Conservation (phyloP, 2,329 filamentous ascomycete species). For the Colletotrichum gigasporum region DNA sequence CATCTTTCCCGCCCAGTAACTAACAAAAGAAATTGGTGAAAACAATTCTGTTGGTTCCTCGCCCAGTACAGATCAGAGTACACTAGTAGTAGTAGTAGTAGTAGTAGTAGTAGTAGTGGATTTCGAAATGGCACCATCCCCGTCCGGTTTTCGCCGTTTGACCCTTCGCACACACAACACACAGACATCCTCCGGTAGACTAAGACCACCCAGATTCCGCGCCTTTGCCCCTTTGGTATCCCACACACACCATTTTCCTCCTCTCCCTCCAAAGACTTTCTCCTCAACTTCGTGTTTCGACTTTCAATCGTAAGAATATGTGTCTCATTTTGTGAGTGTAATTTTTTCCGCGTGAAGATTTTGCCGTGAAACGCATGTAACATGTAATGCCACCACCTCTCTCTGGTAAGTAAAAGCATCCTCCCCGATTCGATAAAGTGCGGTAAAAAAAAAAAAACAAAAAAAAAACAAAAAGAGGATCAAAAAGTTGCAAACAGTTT, state of each 20-base stretch:
- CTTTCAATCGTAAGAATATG: not conserved
- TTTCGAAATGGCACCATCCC: too few relatives aligned
- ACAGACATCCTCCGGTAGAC: not conserved
- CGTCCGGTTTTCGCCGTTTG: conserved; percentile 15
- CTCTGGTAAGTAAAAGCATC: conserved; percentile 9
- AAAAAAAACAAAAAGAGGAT: not conserved
- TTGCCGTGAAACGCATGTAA: too few relatives aligned
- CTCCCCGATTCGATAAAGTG: not conserved
- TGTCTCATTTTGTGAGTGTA: conserved; percentile 7
- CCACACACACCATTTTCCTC: not conserved
- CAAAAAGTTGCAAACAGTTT: conserved; percentile 13
- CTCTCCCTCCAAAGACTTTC: not conserved
- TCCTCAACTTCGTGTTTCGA: not conserved
- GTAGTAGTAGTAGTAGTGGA: too few relatives aligned
- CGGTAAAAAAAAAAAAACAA: not conserved
- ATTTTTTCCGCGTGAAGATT: conserved; percentile 6
- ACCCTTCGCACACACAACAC: too few relatives aligned
- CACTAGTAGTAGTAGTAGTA: too few relatives aligned
- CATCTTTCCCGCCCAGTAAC: too few relatives aligned
- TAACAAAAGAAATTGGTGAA: too few relatives aligned
- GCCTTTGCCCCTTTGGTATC: not conserved
- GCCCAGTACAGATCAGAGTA: not conserved
- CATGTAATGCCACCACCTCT: not conserved
- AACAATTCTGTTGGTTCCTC: not conserved
- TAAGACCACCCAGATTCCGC: conserved; percentile 8